Evolutionary conservation across 345 rosid species (phyloP).

Genomic region (Conringia planisiliqua): DNA sequence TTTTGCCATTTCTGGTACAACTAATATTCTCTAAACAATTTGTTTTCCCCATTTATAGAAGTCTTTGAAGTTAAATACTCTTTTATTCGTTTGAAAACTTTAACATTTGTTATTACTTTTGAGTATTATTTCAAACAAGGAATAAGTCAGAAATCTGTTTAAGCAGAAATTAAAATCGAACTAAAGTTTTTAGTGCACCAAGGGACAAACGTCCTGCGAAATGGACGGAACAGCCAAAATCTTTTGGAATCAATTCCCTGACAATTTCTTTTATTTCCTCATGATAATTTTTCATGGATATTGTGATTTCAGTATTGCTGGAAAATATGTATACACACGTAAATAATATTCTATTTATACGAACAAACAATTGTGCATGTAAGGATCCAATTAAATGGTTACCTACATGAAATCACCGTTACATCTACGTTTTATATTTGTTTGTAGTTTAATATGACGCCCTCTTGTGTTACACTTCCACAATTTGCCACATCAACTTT

Average conservation of each 20-base stretch:
- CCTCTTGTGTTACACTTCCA: not conserved
- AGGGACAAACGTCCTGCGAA: constrained; percentile 31
- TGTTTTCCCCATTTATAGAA: not conserved
- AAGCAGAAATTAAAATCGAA: constrained; percentile 8
- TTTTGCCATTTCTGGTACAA: constrained; percentile 31
- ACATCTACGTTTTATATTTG: not conserved
- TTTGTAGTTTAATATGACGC: not conserved
- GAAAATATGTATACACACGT: not conserved
- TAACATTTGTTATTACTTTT: not conserved
- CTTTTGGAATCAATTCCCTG: constrained; percentile 34
- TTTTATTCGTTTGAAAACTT: not conserved
- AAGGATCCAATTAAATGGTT: constrained; percentile 1
- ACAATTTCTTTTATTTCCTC: constrained; percentile 3
- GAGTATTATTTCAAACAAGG: constrained; percentile 4
- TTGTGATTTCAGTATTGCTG: not conserved
- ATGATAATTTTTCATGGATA: not conserved
- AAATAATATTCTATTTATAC: not conserved
- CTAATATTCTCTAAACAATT: constrained; percentile 9
- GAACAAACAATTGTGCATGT: not conserved
- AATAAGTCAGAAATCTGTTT: constrained; percentile 27
- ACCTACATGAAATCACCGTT: not conserved
- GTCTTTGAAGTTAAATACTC: not conserved
- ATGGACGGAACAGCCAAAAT: constrained; percentile 27
- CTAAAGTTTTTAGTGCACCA: constrained; percentile 27
- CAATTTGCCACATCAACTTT: constrained; percentile 1